These are phyloP conservation scores for Eremothecium gossypii DNA, from an alignment of 1,139 yeast genomes.

Conservation along the genomic window DNA sequence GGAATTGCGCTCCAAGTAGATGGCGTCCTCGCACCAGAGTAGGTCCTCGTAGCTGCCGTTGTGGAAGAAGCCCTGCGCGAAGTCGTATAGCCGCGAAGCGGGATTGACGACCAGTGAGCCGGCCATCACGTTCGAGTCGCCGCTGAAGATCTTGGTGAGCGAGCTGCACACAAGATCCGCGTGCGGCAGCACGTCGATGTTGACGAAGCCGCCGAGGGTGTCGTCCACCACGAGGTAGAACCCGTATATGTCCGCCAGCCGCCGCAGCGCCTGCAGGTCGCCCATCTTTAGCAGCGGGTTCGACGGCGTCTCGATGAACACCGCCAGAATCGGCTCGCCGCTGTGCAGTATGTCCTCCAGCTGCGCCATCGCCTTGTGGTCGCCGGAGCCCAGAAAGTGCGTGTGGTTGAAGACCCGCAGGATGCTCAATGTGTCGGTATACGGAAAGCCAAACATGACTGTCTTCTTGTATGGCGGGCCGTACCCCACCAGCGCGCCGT, in stretches of 20 bases:
- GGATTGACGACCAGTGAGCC: slow-evolving; percentile 82
- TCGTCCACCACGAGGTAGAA: slow-evolving; percentile 86
- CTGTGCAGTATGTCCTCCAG: slow-evolving; percentile 50
- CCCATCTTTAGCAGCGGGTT: slow-evolving; percentile 86
- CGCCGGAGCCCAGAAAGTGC: slow-evolving; percentile 77
- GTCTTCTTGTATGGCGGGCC: slow-evolving; percentile 45
- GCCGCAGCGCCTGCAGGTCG: slow-evolving; percentile 52
- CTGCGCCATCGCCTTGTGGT: slow-evolving; percentile 57
- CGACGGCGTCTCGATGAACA: slow-evolving; percentile 90
- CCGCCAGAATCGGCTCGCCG: slow-evolving; percentile 56
- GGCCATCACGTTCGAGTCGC: slow-evolving; percentile 93
- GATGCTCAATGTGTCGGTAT: slow-evolving; percentile 83
- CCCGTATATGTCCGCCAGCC: slow-evolving; percentile 56
- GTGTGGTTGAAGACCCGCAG: slow-evolving; percentile 84
- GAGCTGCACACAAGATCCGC: slow-evolving; percentile 84
- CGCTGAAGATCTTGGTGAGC: slow-evolving; percentile 84
- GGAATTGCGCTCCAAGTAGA: slow-evolving; percentile 84
- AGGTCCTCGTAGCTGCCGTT: slow-evolving; percentile 50
- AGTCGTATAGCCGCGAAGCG: slow-evolving; percentile 41
- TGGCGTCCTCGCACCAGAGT: slow-evolving; percentile 91
- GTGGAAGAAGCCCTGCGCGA: slow-evolving; percentile 45
- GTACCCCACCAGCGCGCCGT: slow-evolving; percentile 15
- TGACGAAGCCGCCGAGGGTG: slow-evolving; percentile 84
- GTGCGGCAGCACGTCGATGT: slow-evolving; percentile 70
- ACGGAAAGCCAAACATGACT: slow-evolving; percentile 91